These are phyloP conservation scores for Phytophthora colocasiae DNA, from an alignment of 352 stramenopile genomes.

Conservation along the genomic window DNA sequence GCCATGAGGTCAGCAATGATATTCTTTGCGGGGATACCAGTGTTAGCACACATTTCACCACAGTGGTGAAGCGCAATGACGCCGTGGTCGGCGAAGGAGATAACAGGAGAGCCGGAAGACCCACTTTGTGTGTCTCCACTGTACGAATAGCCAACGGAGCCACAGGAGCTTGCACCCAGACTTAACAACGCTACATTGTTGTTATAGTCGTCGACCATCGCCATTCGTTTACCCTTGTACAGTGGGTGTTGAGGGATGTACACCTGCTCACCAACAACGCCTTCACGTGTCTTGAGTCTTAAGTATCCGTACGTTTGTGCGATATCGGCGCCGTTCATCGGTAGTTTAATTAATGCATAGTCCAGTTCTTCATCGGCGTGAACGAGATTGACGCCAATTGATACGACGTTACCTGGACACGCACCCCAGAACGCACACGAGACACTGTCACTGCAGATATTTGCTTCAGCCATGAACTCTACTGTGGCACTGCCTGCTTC, in stretches of 20 bases:
- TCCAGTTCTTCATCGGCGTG: constrained; percentile 56
- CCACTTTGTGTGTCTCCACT: constrained; percentile 70
- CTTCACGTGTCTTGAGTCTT: constrained; percentile 44
- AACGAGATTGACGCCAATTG: constrained; percentile 55
- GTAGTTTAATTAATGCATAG: constrained; percentile 67
- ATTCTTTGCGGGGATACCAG: constrained; percentile 49
- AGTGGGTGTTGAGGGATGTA: constrained; percentile 68
- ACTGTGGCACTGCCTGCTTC: constrained; percentile 54
- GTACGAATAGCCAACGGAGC: constrained; percentile 55
- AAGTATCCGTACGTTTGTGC: constrained; percentile 67
- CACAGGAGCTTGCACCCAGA: constrained; percentile 44
- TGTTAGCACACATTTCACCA: constrained; percentile 65
- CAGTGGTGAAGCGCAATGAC: constrained; percentile 80
- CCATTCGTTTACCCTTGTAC: constrained; percentile 58
- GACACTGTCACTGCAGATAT: constrained; percentile 38
- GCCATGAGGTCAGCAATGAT: constrained; percentile 57
- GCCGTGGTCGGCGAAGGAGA: constrained; percentile 56
- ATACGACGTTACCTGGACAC: constrained; percentile 53
- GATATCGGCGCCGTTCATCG: constrained; percentile 37
- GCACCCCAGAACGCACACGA: constrained; percentile 46
- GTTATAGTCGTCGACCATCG: constrained; percentile 56
- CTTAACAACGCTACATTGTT: constrained; percentile 48
- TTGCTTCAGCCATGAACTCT: constrained; percentile 70
- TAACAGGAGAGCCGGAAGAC: constrained; percentile 67
- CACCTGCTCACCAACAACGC: constrained; percentile 44